Conservation (phyloP, 2,329 filamentous ascomycete species). For the Claviceps paspali region DNA sequence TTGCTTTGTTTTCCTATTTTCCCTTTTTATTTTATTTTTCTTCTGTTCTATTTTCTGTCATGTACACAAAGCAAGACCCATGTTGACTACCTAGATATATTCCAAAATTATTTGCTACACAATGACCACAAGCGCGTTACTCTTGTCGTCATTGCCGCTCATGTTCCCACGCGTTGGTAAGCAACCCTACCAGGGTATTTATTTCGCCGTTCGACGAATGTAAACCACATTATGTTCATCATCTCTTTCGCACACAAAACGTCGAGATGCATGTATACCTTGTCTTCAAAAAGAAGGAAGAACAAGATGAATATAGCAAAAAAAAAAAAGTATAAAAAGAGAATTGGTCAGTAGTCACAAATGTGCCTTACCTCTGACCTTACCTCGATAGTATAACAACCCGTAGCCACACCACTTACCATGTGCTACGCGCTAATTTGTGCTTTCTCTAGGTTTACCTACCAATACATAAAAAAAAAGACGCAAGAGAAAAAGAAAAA, state of each 20-base stretch:
- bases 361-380: conserved; percentile 40
- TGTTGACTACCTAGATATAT: conserved; percentile 11
- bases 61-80: conserved; percentile 6
- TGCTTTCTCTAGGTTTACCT: conserved; percentile 5
- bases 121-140: neutral
- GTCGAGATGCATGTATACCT: no score
- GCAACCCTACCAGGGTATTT: no score
- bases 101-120: conserved; percentile 5
- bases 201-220: no score
- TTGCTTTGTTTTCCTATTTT: conserved; percentile 13
- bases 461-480: conserved; percentile 7
- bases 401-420: conserved; percentile 1
- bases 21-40: neutral
- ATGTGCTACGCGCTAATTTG: conserved; percentile 3
- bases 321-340: no score
- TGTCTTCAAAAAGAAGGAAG: no score
- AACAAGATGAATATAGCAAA: no score
- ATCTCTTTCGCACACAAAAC: no score
- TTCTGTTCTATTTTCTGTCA: conserved; percentile 7
- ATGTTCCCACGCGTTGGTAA: no score
- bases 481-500: neutral
- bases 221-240: no score
- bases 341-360: conserved; percentile 20
- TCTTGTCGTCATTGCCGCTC: neutral
- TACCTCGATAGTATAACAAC: conserved; percentile 23